Evolutionary conservation across 768 basidiomycete genomes (phyloP).

Genomic region (Agrocybe pediades): DNA sequence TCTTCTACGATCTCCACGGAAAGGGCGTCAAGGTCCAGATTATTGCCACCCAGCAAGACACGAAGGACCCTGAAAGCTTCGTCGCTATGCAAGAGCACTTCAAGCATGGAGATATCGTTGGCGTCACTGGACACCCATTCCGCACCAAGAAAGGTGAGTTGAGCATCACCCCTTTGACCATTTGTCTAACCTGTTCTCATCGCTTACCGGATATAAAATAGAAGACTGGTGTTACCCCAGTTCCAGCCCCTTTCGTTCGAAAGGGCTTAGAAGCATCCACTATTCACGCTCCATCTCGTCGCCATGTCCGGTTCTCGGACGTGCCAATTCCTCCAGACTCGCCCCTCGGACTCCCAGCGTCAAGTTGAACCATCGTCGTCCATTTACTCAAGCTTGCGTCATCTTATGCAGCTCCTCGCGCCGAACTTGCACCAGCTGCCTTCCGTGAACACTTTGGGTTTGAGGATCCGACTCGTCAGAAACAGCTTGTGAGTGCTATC

Average conservation of each 20-base stretch:
- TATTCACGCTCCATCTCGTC: no score
- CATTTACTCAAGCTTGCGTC: no score
- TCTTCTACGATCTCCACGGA: slow-evolving; percentile 92
- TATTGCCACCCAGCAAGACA: slow-evolving; percentile 88
- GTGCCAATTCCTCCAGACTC: no score
- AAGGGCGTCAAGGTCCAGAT: slow-evolving; percentile 95
- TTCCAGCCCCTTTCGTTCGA: no score
- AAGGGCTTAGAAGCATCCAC: no score
- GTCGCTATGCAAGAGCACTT: slow-evolving; percentile 78
- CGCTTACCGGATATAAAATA: no score
- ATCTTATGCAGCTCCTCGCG: slow-evolving; percentile 88
- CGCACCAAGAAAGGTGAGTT: slow-evolving; percentile 97
- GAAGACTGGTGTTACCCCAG: no score
- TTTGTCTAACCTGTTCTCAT: no score
- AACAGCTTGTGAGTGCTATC: slow-evolving; percentile 98
- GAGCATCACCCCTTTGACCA: slow-evolving; percentile 79
- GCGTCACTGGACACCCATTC: slow-evolving; percentile 84
- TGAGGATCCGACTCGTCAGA: slow-evolving; percentile 96
- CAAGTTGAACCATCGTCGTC: no score
- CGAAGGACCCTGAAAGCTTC: slow-evolving; percentile 65
- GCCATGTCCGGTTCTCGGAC: no score
- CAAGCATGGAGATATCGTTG: slow-evolving; percentile 95
- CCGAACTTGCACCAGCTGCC: slow-evolving; percentile 97
- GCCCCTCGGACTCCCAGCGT: no score
- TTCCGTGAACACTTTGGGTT: slow-evolving; percentile 88